These are phyloP conservation scores for Phytopythium sindhum DNA, from an alignment of 352 stramenopile genomes.

Conservation along the genomic window DNA sequence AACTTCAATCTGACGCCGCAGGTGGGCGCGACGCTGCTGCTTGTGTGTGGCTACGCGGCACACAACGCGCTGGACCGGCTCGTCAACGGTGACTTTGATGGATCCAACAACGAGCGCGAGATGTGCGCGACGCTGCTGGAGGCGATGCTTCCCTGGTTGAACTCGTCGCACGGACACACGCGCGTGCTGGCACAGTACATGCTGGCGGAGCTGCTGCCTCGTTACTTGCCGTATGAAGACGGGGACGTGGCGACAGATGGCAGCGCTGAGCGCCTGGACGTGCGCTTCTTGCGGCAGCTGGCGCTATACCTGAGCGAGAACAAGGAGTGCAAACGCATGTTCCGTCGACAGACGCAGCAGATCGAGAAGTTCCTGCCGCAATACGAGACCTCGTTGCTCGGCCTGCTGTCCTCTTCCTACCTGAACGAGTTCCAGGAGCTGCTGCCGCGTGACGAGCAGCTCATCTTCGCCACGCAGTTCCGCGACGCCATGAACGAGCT, in stretches of 20 bases:
- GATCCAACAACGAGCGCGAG: constrained; percentile 14
- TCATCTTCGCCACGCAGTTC: constrained; percentile 55
- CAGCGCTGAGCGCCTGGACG: constrained; percentile 14
- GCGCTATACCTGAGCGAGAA: constrained; percentile 70
- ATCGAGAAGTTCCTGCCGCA: constrained; percentile 58
- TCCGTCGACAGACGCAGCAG: constrained; percentile 65
- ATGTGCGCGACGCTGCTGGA: constrained; percentile 33
- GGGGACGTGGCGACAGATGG: background rate
- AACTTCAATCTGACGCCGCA: constrained; percentile 76
- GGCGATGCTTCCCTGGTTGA: constrained; percentile 72
- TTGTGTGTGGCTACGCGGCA: constrained; percentile 43
- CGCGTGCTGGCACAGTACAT: constrained; percentile 78
- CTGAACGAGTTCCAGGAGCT: constrained; percentile 81
- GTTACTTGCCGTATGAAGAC: constrained; percentile 28
- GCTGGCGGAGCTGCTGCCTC: constrained; percentile 58
- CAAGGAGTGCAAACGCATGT: constrained; percentile 83
- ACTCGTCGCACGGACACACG: constrained; percentile 76
- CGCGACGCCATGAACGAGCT: constrained; percentile 63
- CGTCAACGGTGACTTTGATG: constrained; percentile 6
- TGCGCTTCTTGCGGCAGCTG: constrained; percentile 50
- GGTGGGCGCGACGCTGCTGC: constrained; percentile 56
- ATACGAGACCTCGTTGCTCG: constrained; percentile 71
- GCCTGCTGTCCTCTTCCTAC: constrained; percentile 50
- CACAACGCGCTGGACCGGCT: constrained; percentile 29
- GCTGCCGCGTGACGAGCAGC: constrained; percentile 48